These are phyloP conservation scores for Capsella rubella DNA, from an alignment of 441 rosid species.

Conservation along the genomic window DNA sequence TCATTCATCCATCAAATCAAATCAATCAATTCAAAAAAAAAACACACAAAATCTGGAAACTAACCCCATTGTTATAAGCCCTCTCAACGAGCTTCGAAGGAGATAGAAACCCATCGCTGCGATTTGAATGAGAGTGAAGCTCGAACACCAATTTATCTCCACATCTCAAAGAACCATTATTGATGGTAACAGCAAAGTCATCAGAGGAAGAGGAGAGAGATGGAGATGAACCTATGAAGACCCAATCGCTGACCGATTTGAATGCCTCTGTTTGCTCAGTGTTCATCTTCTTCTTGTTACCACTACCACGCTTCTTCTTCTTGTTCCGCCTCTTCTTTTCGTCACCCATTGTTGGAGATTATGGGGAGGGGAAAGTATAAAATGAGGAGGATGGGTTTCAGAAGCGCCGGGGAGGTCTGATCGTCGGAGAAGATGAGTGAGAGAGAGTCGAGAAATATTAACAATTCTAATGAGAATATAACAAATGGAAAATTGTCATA, in stretches of 20 bases:
- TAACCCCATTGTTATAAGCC: slow-evolving; percentile 87
- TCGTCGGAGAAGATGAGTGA: no score
- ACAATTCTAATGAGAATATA: no score
- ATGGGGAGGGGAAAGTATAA: neutral
- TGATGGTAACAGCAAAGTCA: slow-evolving; percentile 66
- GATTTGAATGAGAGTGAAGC: slow-evolving; percentile 89
- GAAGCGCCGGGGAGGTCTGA: neutral
- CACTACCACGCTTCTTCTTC: slow-evolving; percentile 75
- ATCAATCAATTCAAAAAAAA: neutral
- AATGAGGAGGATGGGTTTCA: neutral
- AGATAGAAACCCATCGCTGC: slow-evolving; percentile 89
- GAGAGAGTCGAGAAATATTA: no score
- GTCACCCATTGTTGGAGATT: slow-evolving; percentile 36
- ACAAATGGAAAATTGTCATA: no score
- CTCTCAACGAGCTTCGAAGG: slow-evolving; percentile 90
- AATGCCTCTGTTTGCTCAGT: slow-evolving; percentile 71
- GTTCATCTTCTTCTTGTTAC: slow-evolving; percentile 72
- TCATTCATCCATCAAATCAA: neutral
- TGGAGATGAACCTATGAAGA: slow-evolving; percentile 53
- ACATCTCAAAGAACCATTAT: slow-evolving; percentile 38
- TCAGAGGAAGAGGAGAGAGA: slow-evolving; percentile 49
- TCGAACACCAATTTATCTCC: slow-evolving; percentile 73
- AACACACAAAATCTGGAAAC: slow-evolving; percentile 32
- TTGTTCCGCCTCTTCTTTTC: slow-evolving; percentile 65
- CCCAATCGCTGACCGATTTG: slow-evolving; percentile 76